Percentiles rank a stretch among this genome's conserved stretches.
Evolutionary conservation across 495 filamentous ascomycete genomes (phyloP).

Genomic region (Podospora didyma): DNA sequence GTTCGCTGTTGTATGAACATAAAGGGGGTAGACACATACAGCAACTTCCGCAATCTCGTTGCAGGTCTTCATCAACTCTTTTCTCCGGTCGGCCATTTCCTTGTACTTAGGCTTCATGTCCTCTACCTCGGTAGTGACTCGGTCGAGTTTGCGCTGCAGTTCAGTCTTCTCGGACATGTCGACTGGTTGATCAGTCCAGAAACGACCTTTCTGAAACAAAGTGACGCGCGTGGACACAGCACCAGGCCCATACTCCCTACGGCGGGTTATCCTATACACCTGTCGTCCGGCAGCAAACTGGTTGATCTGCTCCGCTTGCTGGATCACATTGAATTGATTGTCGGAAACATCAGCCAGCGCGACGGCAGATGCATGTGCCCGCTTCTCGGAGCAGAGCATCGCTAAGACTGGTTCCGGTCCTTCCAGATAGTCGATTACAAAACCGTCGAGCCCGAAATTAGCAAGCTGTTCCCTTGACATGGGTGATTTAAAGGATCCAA

Average conservation of each 20-base stretch:
- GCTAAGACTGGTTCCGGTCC: constrained; percentile 83
- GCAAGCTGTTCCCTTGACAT: constrained; percentile 52
- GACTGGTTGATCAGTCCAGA: constrained; percentile 77
- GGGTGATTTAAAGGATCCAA: constrained; percentile 50
- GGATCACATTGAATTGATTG: constrained; percentile 57
- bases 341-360: constrained; percentile 57
- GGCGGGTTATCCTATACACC: constrained; percentile 55
- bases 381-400: constrained; percentile 71
- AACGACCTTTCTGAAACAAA: constrained; percentile 48
- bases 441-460: constrained; percentile 69
- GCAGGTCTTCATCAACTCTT: neutral
- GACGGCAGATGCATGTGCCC: constrained; percentile 64
- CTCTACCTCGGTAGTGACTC: constrained; percentile 26
- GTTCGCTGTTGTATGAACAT: neutral
- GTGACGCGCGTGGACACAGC: constrained; percentile 63
- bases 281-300: constrained; percentile 62
- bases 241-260: constrained; percentile 68
- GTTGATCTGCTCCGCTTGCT: constrained; percentile 40
- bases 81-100: constrained; percentile 18
- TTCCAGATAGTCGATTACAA: constrained; percentile 68
- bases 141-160: constrained; percentile 33
- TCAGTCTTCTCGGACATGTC: constrained; percentile 56
- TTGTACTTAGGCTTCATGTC: constrained; percentile 37
- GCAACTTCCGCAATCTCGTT: constrained; percentile 16
- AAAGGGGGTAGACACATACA: constrained; percentile 23